Conservation (phyloP, 306 rosid genomes). For the Calophaca sinica region DNA sequence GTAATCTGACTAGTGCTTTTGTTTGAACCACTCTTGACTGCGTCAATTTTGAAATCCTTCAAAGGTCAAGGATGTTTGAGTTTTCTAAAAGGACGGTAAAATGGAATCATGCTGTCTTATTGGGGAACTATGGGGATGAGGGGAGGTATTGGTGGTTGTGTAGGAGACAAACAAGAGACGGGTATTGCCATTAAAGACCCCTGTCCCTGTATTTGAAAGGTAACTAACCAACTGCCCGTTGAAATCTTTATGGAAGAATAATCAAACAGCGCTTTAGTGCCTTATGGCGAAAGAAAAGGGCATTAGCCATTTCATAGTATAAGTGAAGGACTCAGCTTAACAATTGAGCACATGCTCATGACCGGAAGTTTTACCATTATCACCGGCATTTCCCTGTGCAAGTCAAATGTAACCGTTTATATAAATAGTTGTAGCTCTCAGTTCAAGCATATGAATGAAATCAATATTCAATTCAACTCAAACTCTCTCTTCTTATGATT, state of each 20-base stretch:
- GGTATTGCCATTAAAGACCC: no score
- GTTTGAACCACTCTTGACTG: constrained; percentile 1
- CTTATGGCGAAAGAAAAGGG: neutral
- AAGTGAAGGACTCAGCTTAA: no score
- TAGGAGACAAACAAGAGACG: no score
- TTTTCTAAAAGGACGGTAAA: neutral
- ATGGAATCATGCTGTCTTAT: constrained; percentile 18
- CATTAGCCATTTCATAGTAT: neutral
- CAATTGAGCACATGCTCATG: no score
- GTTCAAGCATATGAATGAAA: no score
- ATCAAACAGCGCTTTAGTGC: no score
- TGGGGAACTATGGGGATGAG: neutral
- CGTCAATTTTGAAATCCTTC: constrained; percentile 33
- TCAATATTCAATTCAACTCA: no score
- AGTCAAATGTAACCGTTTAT: no score
- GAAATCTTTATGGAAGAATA: neutral
- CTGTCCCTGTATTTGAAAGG: neutral
- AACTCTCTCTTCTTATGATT: no score
- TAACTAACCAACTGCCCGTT: neutral
- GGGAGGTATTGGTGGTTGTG: neutral
- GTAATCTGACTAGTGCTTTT: neutral
- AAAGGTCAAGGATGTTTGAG: constrained; percentile 37
- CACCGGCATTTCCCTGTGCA: no score
- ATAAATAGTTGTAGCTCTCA: no score
- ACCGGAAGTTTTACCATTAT: no score